A percentile compares a stretch with the other conserved stretches of the same genome.
These are phyloP conservation scores for Maudiozyma barnettii DNA, from an alignment of 805 yeast genomes.

Conservation along the genomic window DNA sequence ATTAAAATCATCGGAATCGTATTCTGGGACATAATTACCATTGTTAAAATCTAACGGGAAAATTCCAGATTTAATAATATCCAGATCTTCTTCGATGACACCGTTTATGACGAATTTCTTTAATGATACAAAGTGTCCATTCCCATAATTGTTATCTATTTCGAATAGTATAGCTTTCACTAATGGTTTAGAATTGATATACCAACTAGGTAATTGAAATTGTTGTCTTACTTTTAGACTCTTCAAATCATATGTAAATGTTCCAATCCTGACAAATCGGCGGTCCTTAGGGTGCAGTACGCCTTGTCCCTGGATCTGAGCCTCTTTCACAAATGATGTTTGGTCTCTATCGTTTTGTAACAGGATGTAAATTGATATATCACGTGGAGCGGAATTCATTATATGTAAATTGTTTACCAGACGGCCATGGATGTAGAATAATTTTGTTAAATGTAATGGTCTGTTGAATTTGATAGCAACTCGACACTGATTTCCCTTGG, in stretches of 20 bases:
- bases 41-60: constrained; percentile 10
- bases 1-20: neutral
- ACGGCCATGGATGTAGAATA: constrained; percentile 31
- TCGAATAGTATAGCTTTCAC: constrained; percentile 27
- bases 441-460: constrained; percentile 31
- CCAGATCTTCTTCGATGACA: constrained; percentile 30
- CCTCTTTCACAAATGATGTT: constrained; percentile 8
- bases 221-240: constrained; percentile 21
- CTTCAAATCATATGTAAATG: constrained; percentile 21
- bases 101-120: constrained; percentile 37
- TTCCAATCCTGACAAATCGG: constrained; percentile 22
- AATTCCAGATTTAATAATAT: constrained; percentile 14
- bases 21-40: constrained; percentile 15
- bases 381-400: constrained; percentile 34
- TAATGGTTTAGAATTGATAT: constrained; percentile 24
- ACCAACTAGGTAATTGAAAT: constrained; percentile 25
- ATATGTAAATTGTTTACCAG: constrained; percentile 30
- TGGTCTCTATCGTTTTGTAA: constrained; percentile 9
- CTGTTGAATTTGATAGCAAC: constrained; percentile 32
- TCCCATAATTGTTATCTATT: constrained; percentile 31
- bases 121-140: constrained; percentile 29
- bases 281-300: constrained; percentile 12
- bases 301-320: constrained; percentile 12
- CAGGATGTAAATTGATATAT: constrained; percentile 26
- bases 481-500: constrained; percentile 20